Evolutionary conservation across 2,329 filamentous ascomycete genomes (phyloP), one percentile per base, ranked within the genome.

Genomic region (Periglandula ipomoeae): DNA sequence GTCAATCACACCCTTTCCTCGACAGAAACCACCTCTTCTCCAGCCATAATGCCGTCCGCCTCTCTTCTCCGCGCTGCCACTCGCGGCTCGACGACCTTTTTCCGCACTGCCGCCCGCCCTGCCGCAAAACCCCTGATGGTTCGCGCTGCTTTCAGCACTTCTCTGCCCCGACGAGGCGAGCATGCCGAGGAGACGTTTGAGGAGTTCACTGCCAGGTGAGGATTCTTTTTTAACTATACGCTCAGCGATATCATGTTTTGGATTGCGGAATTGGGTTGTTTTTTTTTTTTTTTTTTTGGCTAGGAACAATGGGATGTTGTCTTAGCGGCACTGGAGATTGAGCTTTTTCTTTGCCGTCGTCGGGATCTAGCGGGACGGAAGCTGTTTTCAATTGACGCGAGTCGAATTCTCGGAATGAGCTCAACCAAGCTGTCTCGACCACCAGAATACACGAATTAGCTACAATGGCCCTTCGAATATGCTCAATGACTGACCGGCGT

Each of bases 161-260:
- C 74, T 54, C 66, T 71, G 59, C 65, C 74, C 64, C 70, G 75
- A 65, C 73, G 71, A 59, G 68, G 69, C 65, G 72, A 78, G 65
- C 87, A 95, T 72, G 81, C 84, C 66, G 93, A 98, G 72, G 93
- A 98, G 83, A 95, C 87, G 64, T 98, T 95, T 63, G 93, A 98
- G 78, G 90, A 97, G 77, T 98, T 98, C 74, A 89, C 87, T 72
- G 86, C 89, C 63, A 90, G 93, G 93, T 98, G 87, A 72, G 78
- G 63, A 63, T 27, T 11, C 43, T 23, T 34, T 42, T 13, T 13
- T 43, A 43, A 30, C 40, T 17, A 23, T 5, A 4, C 15, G 43
- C 40, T 3, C 13, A 27, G 19, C 23, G 20, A 47, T 47, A 41
- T 22, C n/a, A 10, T 8, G 13, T 20, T 38, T 1, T 38, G 4